These are phyloP conservation scores for Hypomontagnella monticulosa DNA, from an alignment of 495 filamentous ascomycete genomes.

Conservation along the genomic window DNA sequence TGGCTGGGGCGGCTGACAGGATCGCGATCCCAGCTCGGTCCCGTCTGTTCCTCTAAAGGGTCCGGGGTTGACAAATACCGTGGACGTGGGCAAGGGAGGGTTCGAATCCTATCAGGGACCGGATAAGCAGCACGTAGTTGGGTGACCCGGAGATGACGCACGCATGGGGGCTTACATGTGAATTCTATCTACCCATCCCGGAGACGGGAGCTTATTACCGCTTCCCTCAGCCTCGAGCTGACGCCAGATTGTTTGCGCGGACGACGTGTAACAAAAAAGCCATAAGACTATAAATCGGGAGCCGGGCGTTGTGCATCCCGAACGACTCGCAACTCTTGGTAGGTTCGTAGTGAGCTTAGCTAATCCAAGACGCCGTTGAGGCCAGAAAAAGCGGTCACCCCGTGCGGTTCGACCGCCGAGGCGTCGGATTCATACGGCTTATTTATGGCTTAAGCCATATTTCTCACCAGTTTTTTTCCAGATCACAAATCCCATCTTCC, in stretches of 20 bases:
- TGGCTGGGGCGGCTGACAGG: slow-evolving; percentile 26
- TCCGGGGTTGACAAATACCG: no score
- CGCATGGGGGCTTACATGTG: slow-evolving; percentile 20
- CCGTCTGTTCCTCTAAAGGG: background rate
- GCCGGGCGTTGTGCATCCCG: slow-evolving; percentile 1
- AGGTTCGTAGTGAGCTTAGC: background rate
- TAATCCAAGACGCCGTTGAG: background rate
- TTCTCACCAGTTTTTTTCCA: no score
- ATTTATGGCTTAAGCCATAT: no score
- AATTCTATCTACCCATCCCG: slow-evolving; percentile 11
- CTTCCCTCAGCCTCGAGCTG: background rate
- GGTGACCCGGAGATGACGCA: background rate
- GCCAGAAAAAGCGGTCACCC: background rate
- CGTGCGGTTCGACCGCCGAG: background rate
- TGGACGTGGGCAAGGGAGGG: no score
- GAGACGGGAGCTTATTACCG: background rate
- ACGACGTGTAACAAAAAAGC: slow-evolving; percentile 4
- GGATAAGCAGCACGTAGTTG: background rate
- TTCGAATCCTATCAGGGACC: no score
- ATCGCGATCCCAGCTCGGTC: slow-evolving; percentile 19
- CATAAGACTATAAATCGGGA: background rate
- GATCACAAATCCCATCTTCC: no score
- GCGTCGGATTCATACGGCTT: background rate
- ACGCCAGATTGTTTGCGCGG: slow-evolving; percentile 6
- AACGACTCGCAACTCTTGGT: background rate